Evolutionary conservation across 306 rosid species (phyloP), one percentile per base, ranked within the genome.

Genomic region (Castanospermum australe): DNA sequence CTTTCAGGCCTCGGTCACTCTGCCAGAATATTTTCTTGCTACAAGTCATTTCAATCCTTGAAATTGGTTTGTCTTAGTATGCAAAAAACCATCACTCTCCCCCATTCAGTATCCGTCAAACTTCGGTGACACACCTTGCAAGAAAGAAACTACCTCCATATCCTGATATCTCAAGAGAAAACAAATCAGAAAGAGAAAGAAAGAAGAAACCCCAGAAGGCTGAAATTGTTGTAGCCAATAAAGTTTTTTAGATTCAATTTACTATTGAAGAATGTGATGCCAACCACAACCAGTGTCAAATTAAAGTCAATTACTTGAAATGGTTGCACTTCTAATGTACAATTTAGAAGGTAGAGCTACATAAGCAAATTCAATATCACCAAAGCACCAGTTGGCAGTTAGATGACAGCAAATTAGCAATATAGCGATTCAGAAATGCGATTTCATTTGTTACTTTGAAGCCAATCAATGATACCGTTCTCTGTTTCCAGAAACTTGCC

Each of bases 391-490:
- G 18, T 20, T 39, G 25, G 30, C 14, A 73, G 12, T 54, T 24
- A 39, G 9, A 66, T 39, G 39, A 30, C 54, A 51, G 39, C 28
- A 33, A 75, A 60, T 45, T 15, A 74, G 42, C 44, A 25, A 62
- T 12, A 59, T 57, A 25, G 64, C 64, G 4, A 57, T 57, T 57
- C 36, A 1, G 4, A 57, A 12, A 25, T 13, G 35, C 38, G 11
- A 12, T 22, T 57, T 72, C 66, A 72, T 41, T 57, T 85, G 84
- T 87, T 88, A 0, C 17, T 72, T 82, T 81, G 67, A 79, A 90
- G 91, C 95, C 95, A 90, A 36, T 90, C 87, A 38, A 84, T 83
- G 38, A 90, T 90, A 17, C 82, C 89, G 69, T 90, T 90, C 72
- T 90, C 94, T 52, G 92, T 25, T 60, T 90, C 86, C 0, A n/a